Evolutionary conservation across 345 rosid species (phyloP).

Genomic region (Passiflora organensis): DNA sequence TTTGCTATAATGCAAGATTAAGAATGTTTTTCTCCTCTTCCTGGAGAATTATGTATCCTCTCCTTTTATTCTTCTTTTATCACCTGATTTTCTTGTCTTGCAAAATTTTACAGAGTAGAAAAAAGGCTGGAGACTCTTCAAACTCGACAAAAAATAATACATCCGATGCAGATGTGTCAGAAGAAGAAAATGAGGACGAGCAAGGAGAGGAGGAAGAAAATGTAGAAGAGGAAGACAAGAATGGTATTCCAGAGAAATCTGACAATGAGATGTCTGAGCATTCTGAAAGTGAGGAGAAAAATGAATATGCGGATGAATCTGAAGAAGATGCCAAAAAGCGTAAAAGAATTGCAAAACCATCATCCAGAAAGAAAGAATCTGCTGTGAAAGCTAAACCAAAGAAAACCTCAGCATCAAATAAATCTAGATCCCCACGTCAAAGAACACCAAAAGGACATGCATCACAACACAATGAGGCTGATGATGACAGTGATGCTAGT

Average conservation of each 20-base stretch:
- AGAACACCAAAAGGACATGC: constrained; percentile 43
- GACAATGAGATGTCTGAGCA: constrained; percentile 49
- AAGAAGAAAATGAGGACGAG: constrained; percentile 44
- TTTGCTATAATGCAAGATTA: not conserved
- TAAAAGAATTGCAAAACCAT: constrained; percentile 42
- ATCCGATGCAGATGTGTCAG: constrained; percentile 45
- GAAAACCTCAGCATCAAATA: constrained; percentile 31
- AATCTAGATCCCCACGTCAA: constrained; percentile 45
- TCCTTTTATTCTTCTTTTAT: too few relatives aligned
- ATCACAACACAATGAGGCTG: constrained; percentile 40
- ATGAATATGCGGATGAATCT: constrained; percentile 63
- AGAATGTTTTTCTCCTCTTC: not conserved
- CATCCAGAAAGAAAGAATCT: constrained; percentile 48
- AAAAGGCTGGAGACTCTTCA: constrained; percentile 46
- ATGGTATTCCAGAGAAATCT: constrained; percentile 64
- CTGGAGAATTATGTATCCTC: too few relatives aligned
- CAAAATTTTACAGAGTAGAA: constrained; percentile 47
- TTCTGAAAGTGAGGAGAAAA: constrained; percentile 67
- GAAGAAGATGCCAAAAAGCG: constrained; percentile 55
- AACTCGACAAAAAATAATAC: constrained; percentile 27
- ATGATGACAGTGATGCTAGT: constrained; percentile 55
- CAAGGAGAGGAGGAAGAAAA: constrained; percentile 34
- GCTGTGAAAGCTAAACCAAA: constrained; percentile 53
- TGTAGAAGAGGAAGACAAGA: constrained; percentile 36
- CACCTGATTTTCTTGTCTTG: too few relatives aligned